A percentile compares a stretch with the other conserved stretches of the same genome.
Evolutionary conservation across 345 rosid species (phyloP).

Genomic region (Linum lewisii): DNA sequence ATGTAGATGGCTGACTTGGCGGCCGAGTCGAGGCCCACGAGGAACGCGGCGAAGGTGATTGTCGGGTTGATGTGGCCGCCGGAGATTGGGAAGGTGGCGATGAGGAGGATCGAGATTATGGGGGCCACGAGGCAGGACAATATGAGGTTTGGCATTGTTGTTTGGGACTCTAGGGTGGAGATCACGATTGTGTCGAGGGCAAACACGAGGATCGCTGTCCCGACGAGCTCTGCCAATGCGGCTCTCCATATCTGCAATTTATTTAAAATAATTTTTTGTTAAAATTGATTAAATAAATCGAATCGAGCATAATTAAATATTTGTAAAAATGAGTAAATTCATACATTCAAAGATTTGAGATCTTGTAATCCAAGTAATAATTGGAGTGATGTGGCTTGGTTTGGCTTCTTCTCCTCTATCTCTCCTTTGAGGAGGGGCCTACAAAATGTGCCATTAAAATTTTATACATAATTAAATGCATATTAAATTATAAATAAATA

Average conservation of each 20-base stretch:
- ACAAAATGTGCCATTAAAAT: neutral
- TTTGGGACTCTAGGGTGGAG: conserved; percentile 12
- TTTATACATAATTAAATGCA: neutral
- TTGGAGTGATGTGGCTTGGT: neutral
- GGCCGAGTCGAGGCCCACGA: conserved; percentile 21
- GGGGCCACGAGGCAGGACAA: conserved; percentile 12
- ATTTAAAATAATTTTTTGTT: too few relatives aligned
- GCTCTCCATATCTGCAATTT: conserved; percentile 17
- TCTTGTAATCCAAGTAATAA: conserved; percentile 15
- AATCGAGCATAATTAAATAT: neutral
- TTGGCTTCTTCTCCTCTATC: neutral
- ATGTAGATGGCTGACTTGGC: conserved; percentile 20
- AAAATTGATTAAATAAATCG: neutral
- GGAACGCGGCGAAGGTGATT: conserved; percentile 23
- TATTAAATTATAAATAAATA: neutral
- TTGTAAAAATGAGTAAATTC: neutral
- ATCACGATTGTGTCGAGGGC: conserved; percentile 16
- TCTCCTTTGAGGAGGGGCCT: conserved; percentile 1
- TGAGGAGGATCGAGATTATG: conserved; percentile 11
- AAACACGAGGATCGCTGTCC: conserved; percentile 18
- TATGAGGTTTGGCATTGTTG: conserved; percentile 15
- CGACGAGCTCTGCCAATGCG: conserved; percentile 16
- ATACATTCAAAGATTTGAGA: conserved; percentile 11
- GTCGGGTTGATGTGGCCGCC: conserved; percentile 38
- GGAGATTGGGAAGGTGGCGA: conserved; percentile 29